Evolutionary conservation across 139 green algal species (phyloP), one percentile per base, ranked within the genome.

Genomic region (Eudorina sp.): DNA sequence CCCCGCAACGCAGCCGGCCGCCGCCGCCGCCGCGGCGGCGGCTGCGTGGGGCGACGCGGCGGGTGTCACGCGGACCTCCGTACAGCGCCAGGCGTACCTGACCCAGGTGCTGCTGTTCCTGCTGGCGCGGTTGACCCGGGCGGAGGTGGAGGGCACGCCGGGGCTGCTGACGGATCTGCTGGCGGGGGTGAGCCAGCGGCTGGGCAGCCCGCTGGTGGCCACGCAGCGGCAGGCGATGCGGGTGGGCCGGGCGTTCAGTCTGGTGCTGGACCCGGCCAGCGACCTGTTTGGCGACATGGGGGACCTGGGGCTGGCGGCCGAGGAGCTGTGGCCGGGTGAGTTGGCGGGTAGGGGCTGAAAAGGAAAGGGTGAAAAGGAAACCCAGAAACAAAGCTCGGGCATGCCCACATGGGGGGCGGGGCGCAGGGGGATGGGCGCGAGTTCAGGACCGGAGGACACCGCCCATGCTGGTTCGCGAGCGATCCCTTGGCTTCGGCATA

Each of bases 181-280:
- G 43, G 58, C 73, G 16, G 94, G 94, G 27, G 91, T 97, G 25
- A 93, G 92, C 19, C 29, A 66, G 0, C 89, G 93, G 51, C 89
- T 97, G 38, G 94, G 90, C 53, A 95, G 88, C 86, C 94, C 94
- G 19, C 72, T 92, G 53, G 88, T 92, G 53, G 81, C 74, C 0
- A 82, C 92, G 18, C 85, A 85, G 64, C 70, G 53, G 51, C 94
- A 96, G 75, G 94, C 83, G 34, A 97, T 97, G 94, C 82, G 93
- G 0, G 90, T 96, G 29, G 94, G 94, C 0, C 86, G 92, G 25
- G 69, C 31, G 13, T 89, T 95, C 48, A 92, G 90, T 0, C 79
- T 53, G 19, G 81, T 91, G 62, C 89, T 96, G 45, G 92, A 94
- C 48, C 90, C 89, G 0, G 43, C 48, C n/a, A 90, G 87, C 27